Base-by-base conservation (phyloP, 495 filamentous ascomycete genomes). In the Choiromyces venosus region DNA sequence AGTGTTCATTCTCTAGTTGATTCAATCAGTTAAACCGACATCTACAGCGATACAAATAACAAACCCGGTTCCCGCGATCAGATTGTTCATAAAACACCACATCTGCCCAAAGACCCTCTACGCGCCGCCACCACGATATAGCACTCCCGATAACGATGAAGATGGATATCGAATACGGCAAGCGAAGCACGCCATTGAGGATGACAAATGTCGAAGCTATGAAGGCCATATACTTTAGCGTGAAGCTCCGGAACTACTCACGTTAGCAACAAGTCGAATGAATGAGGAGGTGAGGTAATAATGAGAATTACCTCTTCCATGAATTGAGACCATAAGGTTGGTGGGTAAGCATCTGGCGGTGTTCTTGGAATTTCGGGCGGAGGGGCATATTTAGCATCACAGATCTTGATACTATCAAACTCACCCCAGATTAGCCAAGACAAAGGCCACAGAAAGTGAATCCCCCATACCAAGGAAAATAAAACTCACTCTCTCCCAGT, bases 361-460 rank as follows among this genome's bases (percentile, higher is more conserved):
- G 76, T 74, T 40, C 1, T n/a, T 9, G 14, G 25, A 10, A 69
- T 52, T 64, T 73, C 68, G 19, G 25, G 64, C 8, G 78, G 78
- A 7, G 74, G 78, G 39, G 71, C 73, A 52, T 80, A 80, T 77
- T 80, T 80, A 16, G 78, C 78, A 69, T 80, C 78, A 66, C 77
- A 79, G 37, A 79, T 72, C n/a, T 19, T 4, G n/a, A 79, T 36
- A 10, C 77, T 80, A 46, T 56, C 36, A 37, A 66, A 18, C n/a
- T 35, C 12, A 12, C 33, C 64, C 19, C 61, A 39, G n/a, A 33
- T 65, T 37, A 74, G 72, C 25, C 36, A 37, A 42, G 29, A 19
- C 40, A 35, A 19, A 36, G 4, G 35, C 14, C 16, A 38, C 14
- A 61, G n/a, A 56, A 37, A 64, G 39, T 56, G 16, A 56, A 68